phyloP scores from a whole-genome alignment of 179 eudicot species.

The Beta corolliflora region DNA sequence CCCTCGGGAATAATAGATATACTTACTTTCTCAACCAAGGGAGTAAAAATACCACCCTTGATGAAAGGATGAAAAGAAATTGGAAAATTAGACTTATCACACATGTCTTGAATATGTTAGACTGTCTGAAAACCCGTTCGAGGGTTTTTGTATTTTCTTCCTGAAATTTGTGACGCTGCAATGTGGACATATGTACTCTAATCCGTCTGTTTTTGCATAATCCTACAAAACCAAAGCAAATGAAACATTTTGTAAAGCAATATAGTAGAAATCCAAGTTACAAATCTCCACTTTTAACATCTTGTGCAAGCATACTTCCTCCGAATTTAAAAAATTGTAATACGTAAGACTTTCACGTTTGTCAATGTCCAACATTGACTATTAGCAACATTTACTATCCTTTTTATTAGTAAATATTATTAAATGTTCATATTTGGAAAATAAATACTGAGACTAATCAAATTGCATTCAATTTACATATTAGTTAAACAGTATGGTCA shows the following conservation, averaged over 20 bases:
- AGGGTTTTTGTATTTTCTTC: constrained; percentile 74
- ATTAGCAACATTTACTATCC: no score
- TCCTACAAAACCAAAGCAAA: constrained; percentile 51
- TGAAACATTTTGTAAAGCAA: not conserved
- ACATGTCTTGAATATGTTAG: constrained; percentile 41
- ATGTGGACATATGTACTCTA: constrained; percentile 96
- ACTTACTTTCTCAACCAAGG: constrained; percentile 32
- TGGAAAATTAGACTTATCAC: constrained; percentile 26
- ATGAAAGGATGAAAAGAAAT: constrained; percentile 22
- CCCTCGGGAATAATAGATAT: constrained; percentile 1
- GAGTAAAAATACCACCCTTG: constrained; percentile 24
- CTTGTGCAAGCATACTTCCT: not conserved
- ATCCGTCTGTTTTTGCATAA: constrained; percentile 97
- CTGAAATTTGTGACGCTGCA: constrained; percentile 88
- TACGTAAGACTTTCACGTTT: no score
- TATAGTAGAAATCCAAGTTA: not conserved
- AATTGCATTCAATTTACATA: no score
- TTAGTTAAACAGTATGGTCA: no score
- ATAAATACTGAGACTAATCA: no score
- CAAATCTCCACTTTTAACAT: not conserved
- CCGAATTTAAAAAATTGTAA: no score
- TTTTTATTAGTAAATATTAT: no score
- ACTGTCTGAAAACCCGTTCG: constrained; percentile 65
- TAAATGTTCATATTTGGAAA: no score
- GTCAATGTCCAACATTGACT: no score